Evolutionary conservation across 768 basidiomycete species (phyloP).

Genomic region (Lactarius vividus): DNA sequence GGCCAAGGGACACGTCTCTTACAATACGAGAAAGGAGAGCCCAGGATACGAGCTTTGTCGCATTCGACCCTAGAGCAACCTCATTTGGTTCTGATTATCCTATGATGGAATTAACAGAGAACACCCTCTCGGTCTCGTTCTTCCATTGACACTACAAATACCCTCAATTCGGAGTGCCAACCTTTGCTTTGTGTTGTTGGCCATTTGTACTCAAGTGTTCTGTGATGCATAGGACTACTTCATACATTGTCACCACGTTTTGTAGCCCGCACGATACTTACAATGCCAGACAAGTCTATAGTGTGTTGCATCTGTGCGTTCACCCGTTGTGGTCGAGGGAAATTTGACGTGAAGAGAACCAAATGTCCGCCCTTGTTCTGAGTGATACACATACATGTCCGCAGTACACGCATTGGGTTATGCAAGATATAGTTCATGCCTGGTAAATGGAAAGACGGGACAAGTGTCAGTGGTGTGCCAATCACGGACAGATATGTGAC

Average conservation of each 20-base stretch:
- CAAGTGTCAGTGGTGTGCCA: not conserved
- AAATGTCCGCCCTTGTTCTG: not conserved
- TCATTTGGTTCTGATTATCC: too few relatives aligned
- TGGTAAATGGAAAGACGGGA: not conserved
- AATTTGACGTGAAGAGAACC: not conserved
- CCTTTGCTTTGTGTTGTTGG: too few relatives aligned
- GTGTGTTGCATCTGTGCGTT: not conserved
- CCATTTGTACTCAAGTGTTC: too few relatives aligned
- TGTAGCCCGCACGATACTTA: not conserved
- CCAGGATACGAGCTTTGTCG: too few relatives aligned
- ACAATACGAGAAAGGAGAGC: too few relatives aligned
- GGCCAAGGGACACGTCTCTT: too few relatives aligned
- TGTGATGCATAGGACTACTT: too few relatives aligned
- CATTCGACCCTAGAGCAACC: too few relatives aligned
- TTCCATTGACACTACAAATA: too few relatives aligned
- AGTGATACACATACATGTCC: constrained; percentile 13
- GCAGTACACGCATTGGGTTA: constrained; percentile 12
- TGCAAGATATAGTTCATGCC: constrained; percentile 24
- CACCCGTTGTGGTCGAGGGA: not conserved
- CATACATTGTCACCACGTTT: not conserved
- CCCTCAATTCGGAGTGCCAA: too few relatives aligned
- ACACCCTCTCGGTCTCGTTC: too few relatives aligned
- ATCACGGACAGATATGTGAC: constrained; percentile 11
- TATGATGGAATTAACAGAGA: too few relatives aligned
- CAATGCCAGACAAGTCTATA: not conserved